A percentile compares a stretch with the other conserved stretches of the same genome.
phyloP scores from a whole-genome alignment of 108 stramenopile species.

The Cyclotella choctawhatcheeana region DNA sequence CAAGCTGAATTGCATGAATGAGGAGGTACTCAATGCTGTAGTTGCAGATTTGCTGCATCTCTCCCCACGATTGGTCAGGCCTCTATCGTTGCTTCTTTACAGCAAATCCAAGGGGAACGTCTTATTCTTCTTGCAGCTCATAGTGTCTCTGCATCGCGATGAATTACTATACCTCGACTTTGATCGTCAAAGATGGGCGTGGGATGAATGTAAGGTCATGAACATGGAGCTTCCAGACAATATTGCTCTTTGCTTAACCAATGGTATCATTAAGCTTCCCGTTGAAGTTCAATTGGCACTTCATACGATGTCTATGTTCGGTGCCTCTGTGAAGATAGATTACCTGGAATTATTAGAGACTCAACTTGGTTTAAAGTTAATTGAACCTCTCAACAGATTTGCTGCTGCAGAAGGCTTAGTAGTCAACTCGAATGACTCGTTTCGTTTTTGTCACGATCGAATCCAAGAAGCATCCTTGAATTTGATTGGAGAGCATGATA shows the following conservation, averaged over 20 bases:
- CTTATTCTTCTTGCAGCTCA: conserved; percentile 20
- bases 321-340: background rate
- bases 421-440: conserved; percentile 3
- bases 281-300: conserved; percentile 19
- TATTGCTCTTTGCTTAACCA: conserved; percentile 17
- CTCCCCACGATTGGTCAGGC: conserved; percentile 15
- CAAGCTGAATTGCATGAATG: conserved; percentile 7
- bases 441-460: conserved; percentile 25
- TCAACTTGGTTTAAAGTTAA: background rate
- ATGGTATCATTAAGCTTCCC: conserved; percentile 9
- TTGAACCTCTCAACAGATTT: background rate
- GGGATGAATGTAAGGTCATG: conserved; percentile 17
- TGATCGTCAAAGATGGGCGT: conserved; percentile 20
- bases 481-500: conserved; percentile 6
- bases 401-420: conserved; percentile 24
- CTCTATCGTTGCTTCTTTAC: conserved; percentile 11
- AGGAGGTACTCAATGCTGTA: conserved; percentile 17
- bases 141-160: conserved; percentile 1
- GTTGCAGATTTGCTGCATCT: conserved; percentile 19
- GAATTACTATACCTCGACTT: conserved; percentile 5
- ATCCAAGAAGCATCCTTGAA: conserved; percentile 37
- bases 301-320: conserved; percentile 18
- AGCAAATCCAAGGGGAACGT: conserved; percentile 28
- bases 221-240: conserved; percentile 7
- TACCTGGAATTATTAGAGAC: conserved; percentile 10